phyloP scores from a whole-genome alignment of 2,329 filamentous ascomycete species.

The Hypomyces perniciosus region DNA sequence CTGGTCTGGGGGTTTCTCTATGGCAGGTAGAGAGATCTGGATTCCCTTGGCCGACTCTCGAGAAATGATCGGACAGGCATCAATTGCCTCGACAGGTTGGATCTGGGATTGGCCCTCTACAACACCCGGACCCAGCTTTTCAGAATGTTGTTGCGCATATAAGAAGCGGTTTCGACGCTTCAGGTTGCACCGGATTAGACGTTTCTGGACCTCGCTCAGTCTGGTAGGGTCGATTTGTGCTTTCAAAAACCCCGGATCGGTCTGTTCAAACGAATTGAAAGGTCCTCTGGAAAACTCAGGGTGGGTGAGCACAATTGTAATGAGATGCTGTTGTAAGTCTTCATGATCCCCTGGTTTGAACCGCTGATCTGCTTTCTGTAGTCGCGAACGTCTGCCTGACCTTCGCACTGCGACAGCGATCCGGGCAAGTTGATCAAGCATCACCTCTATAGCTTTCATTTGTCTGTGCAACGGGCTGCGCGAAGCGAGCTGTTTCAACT shows the following conservation, averaged over 20 bases:
- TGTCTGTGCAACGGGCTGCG: background rate
- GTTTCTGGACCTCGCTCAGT: conserved; percentile 1
- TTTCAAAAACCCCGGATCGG: background rate
- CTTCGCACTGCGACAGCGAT: conserved; percentile 10
- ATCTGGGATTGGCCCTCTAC: background rate
- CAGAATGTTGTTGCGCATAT: conserved; percentile 1
- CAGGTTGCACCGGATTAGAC: background rate
- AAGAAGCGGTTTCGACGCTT: conserved; percentile 4
- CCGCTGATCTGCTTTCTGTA: conserved; percentile 6
- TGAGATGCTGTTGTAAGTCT: conserved; percentile 1
- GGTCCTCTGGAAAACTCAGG: background rate
- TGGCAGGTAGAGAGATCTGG: background rate
- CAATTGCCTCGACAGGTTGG: background rate
- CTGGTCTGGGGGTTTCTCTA: background rate
- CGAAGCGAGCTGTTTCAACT: background rate
- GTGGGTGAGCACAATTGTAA: background rate
- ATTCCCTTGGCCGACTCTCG: background rate
- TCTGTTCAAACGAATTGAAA: background rate
- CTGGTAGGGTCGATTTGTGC: background rate
- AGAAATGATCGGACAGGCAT: background rate
- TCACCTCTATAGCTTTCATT: conserved; percentile 5
- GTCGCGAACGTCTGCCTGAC: conserved; percentile 7
- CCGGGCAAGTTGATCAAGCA: conserved; percentile 9
- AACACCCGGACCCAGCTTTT: background rate
- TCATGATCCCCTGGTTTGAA: conserved; percentile 4